Base-by-base conservation (phyloP, 78 protist species). In the Paulinella micropora region DNA sequence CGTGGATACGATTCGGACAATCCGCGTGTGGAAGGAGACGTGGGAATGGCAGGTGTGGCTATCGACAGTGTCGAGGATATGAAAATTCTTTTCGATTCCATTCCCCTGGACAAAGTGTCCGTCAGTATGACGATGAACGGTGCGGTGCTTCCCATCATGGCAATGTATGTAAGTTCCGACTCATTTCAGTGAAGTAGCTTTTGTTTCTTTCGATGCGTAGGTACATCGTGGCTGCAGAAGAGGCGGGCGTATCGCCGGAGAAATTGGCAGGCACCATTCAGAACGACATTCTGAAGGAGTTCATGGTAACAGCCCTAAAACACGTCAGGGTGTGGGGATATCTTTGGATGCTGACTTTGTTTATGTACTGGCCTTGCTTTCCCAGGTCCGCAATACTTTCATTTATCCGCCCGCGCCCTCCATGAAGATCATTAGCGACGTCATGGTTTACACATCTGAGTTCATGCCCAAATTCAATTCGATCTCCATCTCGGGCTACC, bases 1-100 rank as follows among this genome's bases (percentile, higher is more conserved):
- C 85, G 99, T 4, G 99, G 98, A 4, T 88, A 64, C 79, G 98
- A 97, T 89, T 95, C 97, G 15, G 98, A 97, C 92, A 95, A 97
- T 85, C 94, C 90, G 29, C 91, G 99, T 15, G 98, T 96, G 29
- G 26, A 26, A 2, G 98, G 98, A 38, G 98, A 81, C 28, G 99
- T 96, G 26, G 99, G 99, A 26, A 97, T 97, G 99, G 99, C 99
- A 1, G 99, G 99, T 83, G 99, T 97, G 0, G 99, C 99, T 36
- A 90, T 97, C 41, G 98, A 96, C 89, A 83, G 94, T 0, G 96
- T 96, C 28, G 98, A 96, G 32, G 98, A 97, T 90, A 96, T 96
- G 98, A 94, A 96, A 89, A 90, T 92, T 0, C 79, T 91, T 2
- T 37, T 81, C n/a, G 67, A 34, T 3, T 31, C 83, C 36, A 95